Evolutionary conservation across 2,329 filamentous ascomycete genomes (phyloP).

Genomic region (Alternaria brassicae): DNA sequence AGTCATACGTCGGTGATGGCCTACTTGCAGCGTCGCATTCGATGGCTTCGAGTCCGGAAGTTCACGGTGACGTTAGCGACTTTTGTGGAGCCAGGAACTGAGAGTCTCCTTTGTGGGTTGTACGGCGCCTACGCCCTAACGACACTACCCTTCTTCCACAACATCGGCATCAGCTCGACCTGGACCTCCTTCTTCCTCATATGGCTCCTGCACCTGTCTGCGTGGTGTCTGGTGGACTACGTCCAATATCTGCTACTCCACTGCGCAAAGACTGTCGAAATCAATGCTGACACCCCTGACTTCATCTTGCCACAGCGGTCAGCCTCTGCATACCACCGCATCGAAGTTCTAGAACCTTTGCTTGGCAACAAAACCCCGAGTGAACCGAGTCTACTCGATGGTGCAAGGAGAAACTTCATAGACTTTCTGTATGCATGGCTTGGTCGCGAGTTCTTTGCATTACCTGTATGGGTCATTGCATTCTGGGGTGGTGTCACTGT

Average conservation of each 20-base stretch:
- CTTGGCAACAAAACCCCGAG: conserved; percentile 20
- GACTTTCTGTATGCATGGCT: conserved; percentile 86
- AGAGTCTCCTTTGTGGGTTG: conserved; percentile 81
- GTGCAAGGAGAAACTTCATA: conserved; percentile 63
- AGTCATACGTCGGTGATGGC: conserved; percentile 77
- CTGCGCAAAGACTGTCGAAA: conserved; percentile 71
- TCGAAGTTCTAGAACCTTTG: conserved; percentile 31
- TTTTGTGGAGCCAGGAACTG: conserved; percentile 89
- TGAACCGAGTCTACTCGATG: conserved; percentile 34
- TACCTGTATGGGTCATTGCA: conserved; percentile 91
- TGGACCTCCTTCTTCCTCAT: conserved; percentile 71
- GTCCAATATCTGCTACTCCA: conserved; percentile 77
- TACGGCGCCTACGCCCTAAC: conserved; percentile 83
- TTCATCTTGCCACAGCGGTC: conserved; percentile 67
- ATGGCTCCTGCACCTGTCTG: conserved; percentile 70
- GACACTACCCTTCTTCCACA: conserved; percentile 70
- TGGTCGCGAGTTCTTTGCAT: conserved; percentile 78
- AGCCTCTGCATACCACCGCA: conserved; percentile 42
- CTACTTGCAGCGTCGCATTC: conserved; percentile 80
- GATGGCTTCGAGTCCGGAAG: conserved; percentile 93
- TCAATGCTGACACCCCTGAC: conserved; percentile 73
- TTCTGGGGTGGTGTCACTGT: conserved; percentile 88
- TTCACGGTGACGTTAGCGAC: conserved; percentile 91
- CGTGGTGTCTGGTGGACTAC: conserved; percentile 81
- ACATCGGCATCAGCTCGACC: conserved; percentile 65